Evolutionary conservation across 192 early-diverging fungal species (phyloP).

Genomic region (Diversispora epigaea): DNA sequence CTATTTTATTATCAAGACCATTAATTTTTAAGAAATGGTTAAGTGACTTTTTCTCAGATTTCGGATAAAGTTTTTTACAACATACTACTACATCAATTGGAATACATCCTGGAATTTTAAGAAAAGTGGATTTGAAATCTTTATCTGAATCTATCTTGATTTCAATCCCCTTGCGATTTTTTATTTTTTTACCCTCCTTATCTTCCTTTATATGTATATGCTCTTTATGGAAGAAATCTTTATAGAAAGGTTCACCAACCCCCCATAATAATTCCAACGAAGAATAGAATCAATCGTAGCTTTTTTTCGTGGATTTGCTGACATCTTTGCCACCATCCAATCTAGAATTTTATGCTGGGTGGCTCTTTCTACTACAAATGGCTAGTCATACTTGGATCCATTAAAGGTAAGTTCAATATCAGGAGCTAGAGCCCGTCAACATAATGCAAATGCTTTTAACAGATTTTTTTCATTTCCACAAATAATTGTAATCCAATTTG

Average conservation of each 20-base stretch:
- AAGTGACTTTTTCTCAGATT: conserved; percentile 6
- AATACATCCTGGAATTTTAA: not conserved
- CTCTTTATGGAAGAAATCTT: not conserved
- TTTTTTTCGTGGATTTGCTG: not conserved
- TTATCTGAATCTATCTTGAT: not conserved
- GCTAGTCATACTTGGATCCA: not conserved
- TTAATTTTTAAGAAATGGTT: not conserved
- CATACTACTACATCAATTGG: conserved; percentile 1
- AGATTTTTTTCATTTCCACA: not conserved
- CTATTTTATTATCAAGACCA: not conserved
- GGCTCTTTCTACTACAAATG: conserved; percentile 10
- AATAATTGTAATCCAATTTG: not conserved
- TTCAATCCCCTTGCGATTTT: not conserved
- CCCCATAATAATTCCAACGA: not conserved
- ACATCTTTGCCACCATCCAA: not conserved
- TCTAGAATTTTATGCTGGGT: not conserved
- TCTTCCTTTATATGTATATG: not conserved
- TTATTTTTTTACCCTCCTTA: not conserved
- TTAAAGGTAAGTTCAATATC: conserved; percentile 1
- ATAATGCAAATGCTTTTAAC: not conserved
- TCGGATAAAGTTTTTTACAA: not conserved
- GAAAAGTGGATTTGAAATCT: not conserved
- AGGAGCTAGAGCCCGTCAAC: not conserved
- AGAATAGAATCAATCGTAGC: too few species aligned
- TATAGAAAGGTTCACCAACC: not conserved